A percentile compares a stretch with the other conserved stretches of the same genome.
These are phyloP conservation scores for Lophium mytilinum DNA, from an alignment of 495 filamentous ascomycete species.

Conservation along the genomic window DNA sequence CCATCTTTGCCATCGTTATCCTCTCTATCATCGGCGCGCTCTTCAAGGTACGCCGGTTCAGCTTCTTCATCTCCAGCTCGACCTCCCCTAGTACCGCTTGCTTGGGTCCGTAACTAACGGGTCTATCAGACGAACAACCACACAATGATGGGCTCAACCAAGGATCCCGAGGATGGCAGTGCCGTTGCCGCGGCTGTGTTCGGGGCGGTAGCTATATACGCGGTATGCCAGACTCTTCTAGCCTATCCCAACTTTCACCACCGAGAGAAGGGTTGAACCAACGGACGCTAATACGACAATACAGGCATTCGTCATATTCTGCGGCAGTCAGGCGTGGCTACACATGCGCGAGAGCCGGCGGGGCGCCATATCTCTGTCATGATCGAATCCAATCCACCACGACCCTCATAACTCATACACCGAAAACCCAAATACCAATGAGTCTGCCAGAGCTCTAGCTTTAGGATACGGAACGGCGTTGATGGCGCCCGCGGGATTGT, in stretches of 20 bases:
- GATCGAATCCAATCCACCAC: not conserved
- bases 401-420: no score
- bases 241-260: not conserved
- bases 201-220: constrained; percentile 75
- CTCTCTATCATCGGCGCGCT: constrained; percentile 74
- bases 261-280: not conserved
- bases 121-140: constrained; percentile 56
- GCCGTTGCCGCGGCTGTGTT: constrained; percentile 78
- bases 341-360: constrained; percentile 68
- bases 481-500: no score
- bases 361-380: constrained; percentile 67
- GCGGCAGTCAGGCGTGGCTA: constrained; percentile 73
- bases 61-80: not conserved
- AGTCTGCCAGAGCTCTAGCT: no score
- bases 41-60: constrained; percentile 48
- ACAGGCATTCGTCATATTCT: constrained; percentile 84
- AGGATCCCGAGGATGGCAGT: constrained; percentile 57
- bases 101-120: not conserved
- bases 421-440: no score
- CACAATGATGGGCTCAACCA: constrained; percentile 65
- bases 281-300: constrained; percentile 5
- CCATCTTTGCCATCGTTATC: constrained; percentile 79
- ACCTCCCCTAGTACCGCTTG: not conserved
- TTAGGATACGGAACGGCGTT: no score
- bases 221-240: constrained; percentile 48